Conservation (phyloP, 1,139 yeast genomes). For the Meyerozyma smithsonii region DNA sequence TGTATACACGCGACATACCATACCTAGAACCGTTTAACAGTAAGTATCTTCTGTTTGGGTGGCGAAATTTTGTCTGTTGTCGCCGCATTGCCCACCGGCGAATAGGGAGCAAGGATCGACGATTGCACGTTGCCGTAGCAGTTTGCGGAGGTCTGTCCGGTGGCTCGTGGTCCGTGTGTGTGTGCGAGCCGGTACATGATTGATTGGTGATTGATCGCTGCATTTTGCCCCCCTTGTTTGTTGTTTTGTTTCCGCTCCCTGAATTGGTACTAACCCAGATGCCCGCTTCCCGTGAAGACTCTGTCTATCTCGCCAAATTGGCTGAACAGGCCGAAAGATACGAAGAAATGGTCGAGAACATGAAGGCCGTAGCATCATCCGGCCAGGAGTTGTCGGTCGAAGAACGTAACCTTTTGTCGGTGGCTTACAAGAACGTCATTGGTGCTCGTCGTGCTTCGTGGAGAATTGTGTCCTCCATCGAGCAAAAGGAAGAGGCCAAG, state of each 20-base stretch:
- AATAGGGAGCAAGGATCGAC: conserved; percentile 3
- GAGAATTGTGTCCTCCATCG: conserved; percentile 97
- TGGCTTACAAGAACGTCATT: conserved; percentile 96
- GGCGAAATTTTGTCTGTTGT: not conserved
- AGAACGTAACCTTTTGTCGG: conserved; percentile 94
- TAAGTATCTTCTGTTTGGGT: not conserved
- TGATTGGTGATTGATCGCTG: not conserved
- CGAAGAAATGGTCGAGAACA: conserved; percentile 98
- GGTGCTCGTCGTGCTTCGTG: conserved; percentile 99
- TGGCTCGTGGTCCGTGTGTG: not conserved
- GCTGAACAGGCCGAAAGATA: conserved; percentile 99
- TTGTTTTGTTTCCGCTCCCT: not conserved
- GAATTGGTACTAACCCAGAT: conserved; percentile 28
- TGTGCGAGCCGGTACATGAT: not conserved
- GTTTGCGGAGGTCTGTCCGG: not conserved
- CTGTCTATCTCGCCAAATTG: conserved; percentile 96
- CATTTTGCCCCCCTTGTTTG: not conserved
- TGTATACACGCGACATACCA: conserved; percentile 1
- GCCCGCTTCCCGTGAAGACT: conserved; percentile 94
- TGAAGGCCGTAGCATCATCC: conserved; percentile 95
- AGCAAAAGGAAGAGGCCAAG: conserved; percentile 96
- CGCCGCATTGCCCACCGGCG: not conserved
- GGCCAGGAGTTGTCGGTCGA: conserved; percentile 96
- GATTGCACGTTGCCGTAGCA: not conserved
- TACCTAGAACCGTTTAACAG: conserved; percentile 1